Evolutionary conservation across 768 basidiomycete species (phyloP).

Genomic region (Astraeus odoratus): DNA sequence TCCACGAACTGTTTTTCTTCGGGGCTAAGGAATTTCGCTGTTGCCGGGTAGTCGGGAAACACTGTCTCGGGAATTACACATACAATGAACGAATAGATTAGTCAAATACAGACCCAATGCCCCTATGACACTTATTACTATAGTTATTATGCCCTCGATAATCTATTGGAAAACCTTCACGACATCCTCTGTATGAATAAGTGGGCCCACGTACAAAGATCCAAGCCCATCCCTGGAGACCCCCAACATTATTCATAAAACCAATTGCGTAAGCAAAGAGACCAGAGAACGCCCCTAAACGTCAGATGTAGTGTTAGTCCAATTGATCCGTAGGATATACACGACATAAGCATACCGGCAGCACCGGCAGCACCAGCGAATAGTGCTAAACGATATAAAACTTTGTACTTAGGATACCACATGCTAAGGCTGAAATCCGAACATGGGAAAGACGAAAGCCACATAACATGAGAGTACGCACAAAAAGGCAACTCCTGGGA

Average conservation of each 20-base stretch:
- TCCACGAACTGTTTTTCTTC: conserved; percentile 53
- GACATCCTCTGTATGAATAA: neutral
- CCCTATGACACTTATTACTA: conserved; percentile 47
- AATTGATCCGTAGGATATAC: too few relatives aligned
- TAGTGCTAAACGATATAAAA: conserved; percentile 48
- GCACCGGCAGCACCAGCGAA: conserved; percentile 57
- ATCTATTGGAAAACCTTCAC: too few relatives aligned
- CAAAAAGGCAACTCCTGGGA: conserved; percentile 67
- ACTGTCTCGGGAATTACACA: conserved; percentile 27
- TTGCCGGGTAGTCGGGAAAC: conserved; percentile 54
- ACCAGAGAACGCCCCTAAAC: conserved; percentile 42
- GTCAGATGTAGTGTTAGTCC: too few relatives aligned
- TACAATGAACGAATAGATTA: neutral
- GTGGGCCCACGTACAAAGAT: conserved; percentile 39
- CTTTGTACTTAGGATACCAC: conserved; percentile 54
- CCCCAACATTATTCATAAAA: conserved; percentile 41
- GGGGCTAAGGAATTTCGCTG: conserved; percentile 53
- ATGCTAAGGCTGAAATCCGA: conserved; percentile 37
- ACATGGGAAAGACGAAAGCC: neutral
- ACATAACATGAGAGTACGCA: conserved; percentile 21
- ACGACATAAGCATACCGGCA: conserved; percentile 38
- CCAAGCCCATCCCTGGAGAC: conserved; percentile 52
- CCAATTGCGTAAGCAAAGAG: conserved; percentile 46
- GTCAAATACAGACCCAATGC: conserved; percentile 39
- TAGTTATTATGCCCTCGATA: conserved; percentile 31